Conservation (phyloP, 78 protist species). For the Abeoforma whisleri region DNA sequence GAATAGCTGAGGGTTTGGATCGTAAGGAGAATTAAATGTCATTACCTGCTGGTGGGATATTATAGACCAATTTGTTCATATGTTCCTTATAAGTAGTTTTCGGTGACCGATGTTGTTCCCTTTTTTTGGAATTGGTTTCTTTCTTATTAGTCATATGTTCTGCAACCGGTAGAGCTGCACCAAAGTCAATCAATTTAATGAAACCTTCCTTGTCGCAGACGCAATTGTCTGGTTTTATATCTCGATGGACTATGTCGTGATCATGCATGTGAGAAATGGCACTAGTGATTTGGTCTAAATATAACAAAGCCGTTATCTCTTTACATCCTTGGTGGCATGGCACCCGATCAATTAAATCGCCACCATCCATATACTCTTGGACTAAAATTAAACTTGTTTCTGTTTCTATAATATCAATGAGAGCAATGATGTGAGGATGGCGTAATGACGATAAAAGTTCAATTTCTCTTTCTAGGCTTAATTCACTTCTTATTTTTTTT, state of each 20-base stretch:
- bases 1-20: too few species aligned
- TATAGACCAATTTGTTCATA: too few species aligned
- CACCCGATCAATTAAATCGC: constrained; percentile 74
- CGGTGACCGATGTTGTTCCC: too few species aligned
- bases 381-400: constrained; percentile 28
- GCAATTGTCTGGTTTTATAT: constrained; percentile 96
- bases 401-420: constrained; percentile 34
- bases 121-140: too few species aligned
- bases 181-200: constrained; percentile 87
- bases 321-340: constrained; percentile 51
- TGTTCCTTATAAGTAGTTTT: too few species aligned
- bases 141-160: too few species aligned
- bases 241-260: constrained; percentile 79
- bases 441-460: too few species aligned
- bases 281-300: constrained; percentile 63
- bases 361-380: constrained; percentile 35
- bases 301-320: constrained; percentile 54
- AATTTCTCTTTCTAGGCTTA: too few species aligned
- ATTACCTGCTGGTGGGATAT: too few species aligned
- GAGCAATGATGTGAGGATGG: constrained; percentile 12
- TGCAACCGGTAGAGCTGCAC: too few species aligned
- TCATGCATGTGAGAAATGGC: constrained; percentile 81
- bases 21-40: too few species aligned
- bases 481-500: too few species aligned
- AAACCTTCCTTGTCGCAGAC: constrained; percentile 50